Base-by-base conservation (phyloP, 805 yeast species). In the Pachysolen tannophilus region DNA sequence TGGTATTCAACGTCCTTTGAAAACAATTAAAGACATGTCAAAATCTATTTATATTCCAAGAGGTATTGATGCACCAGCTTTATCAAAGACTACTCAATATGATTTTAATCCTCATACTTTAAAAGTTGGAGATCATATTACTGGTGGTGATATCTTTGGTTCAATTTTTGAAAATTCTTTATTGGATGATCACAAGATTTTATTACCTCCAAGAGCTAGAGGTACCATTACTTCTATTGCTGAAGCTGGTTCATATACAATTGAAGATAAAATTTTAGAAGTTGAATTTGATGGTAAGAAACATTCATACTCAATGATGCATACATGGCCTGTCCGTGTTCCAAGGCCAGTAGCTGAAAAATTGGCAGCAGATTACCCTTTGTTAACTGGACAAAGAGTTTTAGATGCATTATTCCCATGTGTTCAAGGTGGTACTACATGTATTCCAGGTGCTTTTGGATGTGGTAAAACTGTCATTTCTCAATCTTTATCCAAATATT, bases 371-470 rank as follows among this genome's bases (percentile, higher is more conserved):
- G 92, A 90, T 63, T 76, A 82, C 61, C 99, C 99, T 34, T 72
- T 92, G 50, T 74, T 92, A 52, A 92, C 99, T 14, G 99, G 99
- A 53, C 99, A 92, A 71, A 84, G 99, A 74, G 99, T 92, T 34
- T 72, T 92, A 61, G 99, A 92, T 64, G 81, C 98, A 20, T 74
- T 92, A 46, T 92, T 92, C 75, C 99, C 99, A 32, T 83, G 94
- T 77, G 99, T 92, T 50, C 98, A 92, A 71, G 99, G 99, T 68
- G 99, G 99, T 70, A 92, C 99, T 26, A 92, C 99, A 24, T 94
- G 98, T 82, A 92, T 92, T 60, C 99, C 99, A 31, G 99, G 99
- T 67, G 99, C 99, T 44, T 92, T 92, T 53, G 99, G 99, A 45
- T 92, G 97, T 66, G 99, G 99, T 63, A 92, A 88, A 61, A 90